Base-by-base conservation (phyloP, 2,329 filamentous ascomycete species). In the Stromatinia cepivora region DNA sequence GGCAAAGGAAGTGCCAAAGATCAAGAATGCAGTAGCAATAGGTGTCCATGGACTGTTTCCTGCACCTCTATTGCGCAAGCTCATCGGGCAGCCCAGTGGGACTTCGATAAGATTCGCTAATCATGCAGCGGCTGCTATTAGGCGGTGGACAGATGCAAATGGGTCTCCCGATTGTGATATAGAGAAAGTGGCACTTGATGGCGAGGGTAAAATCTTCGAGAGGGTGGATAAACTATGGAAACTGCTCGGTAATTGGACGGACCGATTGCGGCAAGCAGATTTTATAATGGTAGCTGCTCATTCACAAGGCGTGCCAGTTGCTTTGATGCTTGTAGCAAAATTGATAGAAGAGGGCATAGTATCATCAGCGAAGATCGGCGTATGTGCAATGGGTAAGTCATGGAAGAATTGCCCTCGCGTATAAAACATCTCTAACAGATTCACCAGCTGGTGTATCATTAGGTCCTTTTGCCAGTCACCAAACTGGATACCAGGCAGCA, bases 41-140 rank as follows among this genome's bases (percentile, higher is more conserved):
- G 95, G 95, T 52, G 88, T 99, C 1, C 95, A 99, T 79, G 95
- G 95, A 0, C 91, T 97, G 71, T 97, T 98, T 73, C 95, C 95
- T 0, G 93, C 93, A 0, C 88, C 91, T 0, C 87, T 96, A 54
- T 85, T 99, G 48, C 90, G 95, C n/a, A 91, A 90, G 28, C 91
- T 99, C 74, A 90, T 98, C 22, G 95, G 95, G 0, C 94, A 97
- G 75, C 95, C 95, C 0, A 99, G 94, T 0, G 95, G 95, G 8
- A 99, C 95, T 0, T 98, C 94, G 0, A 88, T 98, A 69, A 90
- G 93, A 53, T 99, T 99, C 77, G 93, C 94, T 13, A 94, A 92
- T 72, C 90, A 94, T 76, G 92, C 91, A 25, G 93, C 93, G 8
- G 88, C 92, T 52, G 90, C 92, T 1, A 94, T 99, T 75, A 87